These are phyloP conservation scores for Passiflora organensis DNA, from an alignment of 345 rosid genomes.

Conservation along the genomic window DNA sequence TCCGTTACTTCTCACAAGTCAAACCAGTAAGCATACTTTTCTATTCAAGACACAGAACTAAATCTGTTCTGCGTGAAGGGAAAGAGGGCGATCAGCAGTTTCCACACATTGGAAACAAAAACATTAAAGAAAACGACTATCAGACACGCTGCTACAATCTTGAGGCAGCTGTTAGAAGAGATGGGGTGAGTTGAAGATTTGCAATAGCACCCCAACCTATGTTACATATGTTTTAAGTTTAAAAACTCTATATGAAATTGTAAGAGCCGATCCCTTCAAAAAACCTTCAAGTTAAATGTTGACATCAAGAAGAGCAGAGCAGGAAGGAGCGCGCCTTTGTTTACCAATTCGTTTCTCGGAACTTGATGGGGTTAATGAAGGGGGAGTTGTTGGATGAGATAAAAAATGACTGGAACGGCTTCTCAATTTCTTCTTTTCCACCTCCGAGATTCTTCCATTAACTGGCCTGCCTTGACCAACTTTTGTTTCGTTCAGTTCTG, in stretches of 20 bases:
- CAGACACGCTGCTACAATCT: no score
- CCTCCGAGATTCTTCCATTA: constrained; percentile 26
- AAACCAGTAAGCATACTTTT: no score
- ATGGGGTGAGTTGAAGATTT: constrained; percentile 10
- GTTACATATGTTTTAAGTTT: no score
- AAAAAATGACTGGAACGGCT: constrained; percentile 55
- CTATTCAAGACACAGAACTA: no score
- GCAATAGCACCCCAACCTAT: no score
- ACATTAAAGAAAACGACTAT: no score
- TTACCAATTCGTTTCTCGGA: constrained; percentile 27
- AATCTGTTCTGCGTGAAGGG: no score
- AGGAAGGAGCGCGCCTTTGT: constrained; percentile 37
- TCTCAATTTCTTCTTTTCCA: constrained; percentile 71
- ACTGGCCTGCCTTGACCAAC: constrained; percentile 50
- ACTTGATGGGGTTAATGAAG: constrained; percentile 26
- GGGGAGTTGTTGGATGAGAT: constrained; percentile 28
- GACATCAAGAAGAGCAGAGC: constrained; percentile 30
- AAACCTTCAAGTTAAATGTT: constrained; percentile 30
- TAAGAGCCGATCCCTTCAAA: constrained; percentile 6
- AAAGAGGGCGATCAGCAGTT: no score
- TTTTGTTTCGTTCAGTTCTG: constrained; percentile 64
- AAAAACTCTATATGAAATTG: background rate
- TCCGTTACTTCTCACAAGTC: no score
- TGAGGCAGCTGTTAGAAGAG: no score
- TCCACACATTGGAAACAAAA: no score